phyloP scores from a whole-genome alignment of 179 eudicot genomes.

The Spergularia azorica region DNA sequence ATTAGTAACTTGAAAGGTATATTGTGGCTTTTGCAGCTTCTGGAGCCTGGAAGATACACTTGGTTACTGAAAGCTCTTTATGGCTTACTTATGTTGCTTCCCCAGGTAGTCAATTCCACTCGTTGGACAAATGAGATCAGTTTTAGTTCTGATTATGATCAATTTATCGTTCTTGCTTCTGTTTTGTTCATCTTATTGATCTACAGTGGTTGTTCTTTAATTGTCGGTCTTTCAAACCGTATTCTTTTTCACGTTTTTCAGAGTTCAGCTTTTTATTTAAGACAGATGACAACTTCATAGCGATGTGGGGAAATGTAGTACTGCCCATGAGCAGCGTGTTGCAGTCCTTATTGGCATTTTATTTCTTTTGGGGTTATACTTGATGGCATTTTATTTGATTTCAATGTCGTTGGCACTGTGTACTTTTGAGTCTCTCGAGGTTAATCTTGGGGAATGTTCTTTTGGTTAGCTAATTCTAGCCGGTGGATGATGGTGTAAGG shows the following conservation, averaged over 20 bases:
- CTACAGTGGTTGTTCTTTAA: neutral
- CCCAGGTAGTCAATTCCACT: conserved; percentile 58
- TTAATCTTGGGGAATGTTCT: neutral
- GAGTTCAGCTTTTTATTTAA: too few species aligned
- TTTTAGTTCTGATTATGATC: neutral
- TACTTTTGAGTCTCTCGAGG: neutral
- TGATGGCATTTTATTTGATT: too few species aligned
- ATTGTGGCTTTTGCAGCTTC: conserved; percentile 63
- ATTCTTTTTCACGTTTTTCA: too few species aligned
- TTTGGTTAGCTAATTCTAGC: neutral
- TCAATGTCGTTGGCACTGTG: neutral
- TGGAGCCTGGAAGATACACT: conserved; percentile 90
- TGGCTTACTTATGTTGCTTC: conserved; percentile 96
- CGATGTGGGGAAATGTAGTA: neutral
- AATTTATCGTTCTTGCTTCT: neutral
- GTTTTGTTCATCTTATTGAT: neutral
- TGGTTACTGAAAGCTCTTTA: conserved; percentile 90
- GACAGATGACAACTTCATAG: too few species aligned
- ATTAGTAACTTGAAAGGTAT: neutral
- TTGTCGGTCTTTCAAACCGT: neutral
- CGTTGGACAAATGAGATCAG: neutral
- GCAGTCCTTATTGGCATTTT: too few species aligned
- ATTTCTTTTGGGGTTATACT: too few species aligned
- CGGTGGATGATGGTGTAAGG: neutral
- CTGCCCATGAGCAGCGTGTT: too few species aligned